Evolutionary conservation across 1,284 basidiomycete genomes (phyloP).

Genomic region (Cutaneotrichosporon mucoides): DNA sequence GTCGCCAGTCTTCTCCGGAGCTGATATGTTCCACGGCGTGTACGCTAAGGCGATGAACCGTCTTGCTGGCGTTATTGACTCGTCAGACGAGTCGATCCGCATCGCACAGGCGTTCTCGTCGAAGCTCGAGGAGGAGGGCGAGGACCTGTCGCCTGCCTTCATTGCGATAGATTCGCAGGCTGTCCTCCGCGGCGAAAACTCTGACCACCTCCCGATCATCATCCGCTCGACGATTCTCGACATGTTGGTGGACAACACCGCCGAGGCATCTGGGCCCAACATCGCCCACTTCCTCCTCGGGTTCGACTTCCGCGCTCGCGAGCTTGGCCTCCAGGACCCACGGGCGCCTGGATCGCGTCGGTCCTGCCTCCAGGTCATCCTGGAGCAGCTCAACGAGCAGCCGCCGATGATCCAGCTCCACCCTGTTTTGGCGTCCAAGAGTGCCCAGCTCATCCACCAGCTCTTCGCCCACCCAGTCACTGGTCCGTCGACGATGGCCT

Average conservation of each 20-base stretch:
- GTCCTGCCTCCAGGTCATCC: conserved; percentile 74
- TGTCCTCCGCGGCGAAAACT: conserved; percentile 26
- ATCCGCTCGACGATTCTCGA: conserved; percentile 78
- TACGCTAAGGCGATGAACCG: conserved; percentile 53
- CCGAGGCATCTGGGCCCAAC: conserved; percentile 70
- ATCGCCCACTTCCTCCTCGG: conserved; percentile 82
- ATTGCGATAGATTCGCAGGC: conserved; percentile 29
- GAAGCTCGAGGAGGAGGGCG: conserved; percentile 61
- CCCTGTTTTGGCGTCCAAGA: conserved; percentile 79
- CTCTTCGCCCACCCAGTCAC: conserved; percentile 82
- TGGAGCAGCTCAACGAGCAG: conserved; percentile 67
- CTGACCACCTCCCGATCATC: conserved; percentile 50
- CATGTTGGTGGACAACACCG: conserved; percentile 74
- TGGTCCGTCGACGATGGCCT: conserved; percentile 75
- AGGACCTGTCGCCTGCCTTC: conserved; percentile 41
- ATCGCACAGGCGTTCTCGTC: conserved; percentile 75
- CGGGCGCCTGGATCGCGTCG: conserved; percentile 64
- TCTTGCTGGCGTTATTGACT: conserved; percentile 73
- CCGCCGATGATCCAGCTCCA: conserved; percentile 60
- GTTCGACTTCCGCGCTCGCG: conserved; percentile 59
- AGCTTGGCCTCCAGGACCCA: conserved; percentile 49
- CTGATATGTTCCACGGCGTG: conserved; percentile 60
- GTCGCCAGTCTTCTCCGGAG: conserved; percentile 55
- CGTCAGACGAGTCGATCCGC: conserved; percentile 77
- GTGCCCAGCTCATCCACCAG: conserved; percentile 77